These are phyloP conservation scores for Ceratobasidium sp. DNA, from an alignment of 1,284 basidiomycete species.

Conservation along the genomic window DNA sequence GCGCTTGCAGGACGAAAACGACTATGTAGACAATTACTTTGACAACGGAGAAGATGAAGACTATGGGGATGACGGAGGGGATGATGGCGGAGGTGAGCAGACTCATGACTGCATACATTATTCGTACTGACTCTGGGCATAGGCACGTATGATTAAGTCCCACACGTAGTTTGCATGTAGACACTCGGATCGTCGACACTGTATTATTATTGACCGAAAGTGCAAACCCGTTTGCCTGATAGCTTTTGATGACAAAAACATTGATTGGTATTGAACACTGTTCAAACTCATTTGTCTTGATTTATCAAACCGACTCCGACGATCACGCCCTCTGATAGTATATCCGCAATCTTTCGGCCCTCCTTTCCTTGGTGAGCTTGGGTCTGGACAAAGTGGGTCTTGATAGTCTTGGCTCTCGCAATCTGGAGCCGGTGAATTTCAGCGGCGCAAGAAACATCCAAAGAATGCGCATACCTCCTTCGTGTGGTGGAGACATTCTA, in stretches of 20 bases:
- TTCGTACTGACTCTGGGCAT: background rate
- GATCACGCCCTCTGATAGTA: conserved; percentile 77
- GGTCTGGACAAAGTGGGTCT: conserved; percentile 77
- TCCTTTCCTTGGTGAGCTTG: conserved; percentile 73
- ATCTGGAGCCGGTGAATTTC: conserved; percentile 60
- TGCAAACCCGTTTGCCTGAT: conserved; percentile 34
- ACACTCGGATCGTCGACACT: background rate
- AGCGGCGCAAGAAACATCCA: conserved; percentile 30
- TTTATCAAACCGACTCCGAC: conserved; percentile 79
- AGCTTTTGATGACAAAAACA: background rate
- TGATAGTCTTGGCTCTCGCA: conserved; percentile 76
- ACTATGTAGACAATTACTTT: conserved; percentile 87
- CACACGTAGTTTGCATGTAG: background rate
- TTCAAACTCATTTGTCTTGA: conserved; percentile 57
- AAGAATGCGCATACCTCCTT: conserved; percentile 75
- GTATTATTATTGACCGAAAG: background rate
- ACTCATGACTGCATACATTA: background rate
- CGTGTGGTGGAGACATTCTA: conserved; percentile 91
- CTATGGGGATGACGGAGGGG: conserved; percentile 73
- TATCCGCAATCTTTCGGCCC: conserved; percentile 75
- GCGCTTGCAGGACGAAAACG: conserved; percentile 69
- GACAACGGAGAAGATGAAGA: conserved; percentile 84
- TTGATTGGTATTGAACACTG: conserved; percentile 57
- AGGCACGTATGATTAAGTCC: conserved; percentile 5
- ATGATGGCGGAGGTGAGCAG: conserved; percentile 60